Evolutionary conservation across 2,329 filamentous ascomycete genomes (phyloP).

Genomic region (Ilyonectria sp.): DNA sequence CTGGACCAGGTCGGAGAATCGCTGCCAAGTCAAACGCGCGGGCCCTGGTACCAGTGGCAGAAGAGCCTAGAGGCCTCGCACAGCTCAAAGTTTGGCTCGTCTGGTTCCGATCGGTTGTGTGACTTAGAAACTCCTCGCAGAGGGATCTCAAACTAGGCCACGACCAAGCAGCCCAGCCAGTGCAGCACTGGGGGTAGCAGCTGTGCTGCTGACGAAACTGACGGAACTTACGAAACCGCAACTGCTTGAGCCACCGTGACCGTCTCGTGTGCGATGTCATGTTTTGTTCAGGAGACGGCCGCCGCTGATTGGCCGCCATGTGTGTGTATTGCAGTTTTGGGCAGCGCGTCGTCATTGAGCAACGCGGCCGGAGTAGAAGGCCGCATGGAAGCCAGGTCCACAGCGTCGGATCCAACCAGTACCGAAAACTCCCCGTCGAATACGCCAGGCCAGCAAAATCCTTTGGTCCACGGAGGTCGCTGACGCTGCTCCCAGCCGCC

Average conservation of each 20-base stretch:
- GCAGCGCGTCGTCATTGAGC: conserved; percentile 29
- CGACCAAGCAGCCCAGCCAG: background rate
- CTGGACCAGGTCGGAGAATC: conserved; percentile 40
- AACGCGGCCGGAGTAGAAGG: conserved; percentile 17
- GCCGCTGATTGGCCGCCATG: conserved; percentile 18
- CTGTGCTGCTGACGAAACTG: conserved; percentile 22
- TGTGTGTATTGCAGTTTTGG: conserved; percentile 13
- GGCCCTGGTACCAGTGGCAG: conserved; percentile 12
- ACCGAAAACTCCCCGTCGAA: background rate
- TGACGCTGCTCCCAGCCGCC: conserved; percentile 33
- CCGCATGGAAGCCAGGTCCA: conserved; percentile 11
- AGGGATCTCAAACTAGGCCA: conserved; percentile 4
- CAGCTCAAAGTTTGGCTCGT: conserved; percentile 11
- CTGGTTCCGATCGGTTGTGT: conserved; percentile 15
- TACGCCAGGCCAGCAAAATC: conserved; percentile 5
- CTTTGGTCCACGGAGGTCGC: conserved; percentile 38
- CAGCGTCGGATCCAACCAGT: conserved; percentile 7
- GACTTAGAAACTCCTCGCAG: background rate
- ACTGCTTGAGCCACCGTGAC: conserved; percentile 19
- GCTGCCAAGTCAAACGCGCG: conserved; percentile 47
- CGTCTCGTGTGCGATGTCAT: conserved; percentile 18
- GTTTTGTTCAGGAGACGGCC: conserved; percentile 4
- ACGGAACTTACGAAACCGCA: conserved; percentile 29
- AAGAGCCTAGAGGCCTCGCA: conserved; percentile 14
- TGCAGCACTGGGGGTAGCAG: conserved; percentile 22